Base-by-base conservation (phyloP, 345 rosid species). In the Dimocarpus longan region DNA sequence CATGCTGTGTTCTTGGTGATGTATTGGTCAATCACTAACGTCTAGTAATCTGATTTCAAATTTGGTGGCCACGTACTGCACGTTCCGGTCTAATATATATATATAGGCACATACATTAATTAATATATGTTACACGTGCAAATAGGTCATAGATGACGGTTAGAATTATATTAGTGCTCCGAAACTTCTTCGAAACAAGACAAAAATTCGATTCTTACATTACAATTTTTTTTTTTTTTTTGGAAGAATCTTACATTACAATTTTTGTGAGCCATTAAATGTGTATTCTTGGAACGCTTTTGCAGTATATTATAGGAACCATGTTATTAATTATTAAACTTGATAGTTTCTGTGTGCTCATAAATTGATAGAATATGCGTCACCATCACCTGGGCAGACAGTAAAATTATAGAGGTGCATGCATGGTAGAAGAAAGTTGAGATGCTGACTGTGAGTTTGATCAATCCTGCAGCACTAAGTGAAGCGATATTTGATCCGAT, bases 141-240 rank as follows among this genome's bases (percentile, higher is more conserved):
- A 10, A 69, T 43, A 44, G 73, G 85, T 85, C 88, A 21, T 32
- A 28, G 1, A 24, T 82, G 85, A 82, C 84, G 87, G 66, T 71
- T 82, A 76, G 78, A 67, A 75, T 42, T 54, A 32, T 48, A 46
- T 59, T 48, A 8, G 37, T 52, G 19, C 75, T 8, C 21, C 74
- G 82, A 74, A 79, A 64, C 76, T 83, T 79, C 84, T 10, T 9
- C 62, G 15, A 48, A 57, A 16, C 43, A n/a, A 65, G 10, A 64
- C 18, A 18, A 63, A 24, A 59, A 0, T 60, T 60, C 39, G 52
- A 7, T 57, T n/a, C 66, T 40, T 40, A 5, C 12, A 1, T 59
- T 32, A 1, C 42, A 10, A 19, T 19, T 32, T 21, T 18, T 50
- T n/a, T n/a, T n/a, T n/a, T n/a, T n/a, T n/a, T n/a, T n/a, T n/a